Evolutionary conservation across 2,329 filamentous ascomycete species (phyloP).

Genomic region (Aureobasidium sp.): DNA sequence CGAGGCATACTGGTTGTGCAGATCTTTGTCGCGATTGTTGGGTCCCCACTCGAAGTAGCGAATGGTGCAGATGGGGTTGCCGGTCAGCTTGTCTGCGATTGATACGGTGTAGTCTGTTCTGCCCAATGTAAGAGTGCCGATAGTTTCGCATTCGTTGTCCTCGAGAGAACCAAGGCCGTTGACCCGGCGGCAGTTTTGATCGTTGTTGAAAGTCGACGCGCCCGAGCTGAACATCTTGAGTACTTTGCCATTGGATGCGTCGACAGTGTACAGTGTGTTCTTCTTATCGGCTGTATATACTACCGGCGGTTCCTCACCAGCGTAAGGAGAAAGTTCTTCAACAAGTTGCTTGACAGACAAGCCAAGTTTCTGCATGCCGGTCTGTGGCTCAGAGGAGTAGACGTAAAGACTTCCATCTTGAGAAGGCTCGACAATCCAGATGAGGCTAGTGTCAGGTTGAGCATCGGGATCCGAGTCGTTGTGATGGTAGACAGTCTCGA

Average conservation of each 20-base stretch:
- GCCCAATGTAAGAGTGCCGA: conserved; percentile 74
- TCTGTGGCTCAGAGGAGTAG: conserved; percentile 62
- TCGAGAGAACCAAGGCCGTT: conserved; percentile 52
- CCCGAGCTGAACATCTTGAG: conserved; percentile 76
- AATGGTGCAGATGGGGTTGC: conserved; percentile 75
- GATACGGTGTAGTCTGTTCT: conserved; percentile 84
- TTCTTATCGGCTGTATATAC: conserved; percentile 90
- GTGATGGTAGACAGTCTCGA: conserved; percentile 79
- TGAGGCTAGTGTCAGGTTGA: conserved; percentile 62
- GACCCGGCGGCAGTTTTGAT: conserved; percentile 67
- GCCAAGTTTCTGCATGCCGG: conserved; percentile 57
- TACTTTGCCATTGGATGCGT: conserved; percentile 76
- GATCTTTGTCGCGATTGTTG: conserved; percentile 83
- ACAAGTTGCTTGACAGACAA: conserved; percentile 80
- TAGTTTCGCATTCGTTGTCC: conserved; percentile 67
- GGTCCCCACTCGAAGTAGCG: conserved; percentile 92
- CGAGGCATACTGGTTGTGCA: conserved; percentile 71
- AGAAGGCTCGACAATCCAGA: conserved; percentile 93
- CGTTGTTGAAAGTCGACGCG: conserved; percentile 58
- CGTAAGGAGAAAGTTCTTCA: conserved; percentile 73
- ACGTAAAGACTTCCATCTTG: conserved; percentile 82
- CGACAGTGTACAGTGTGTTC: conserved; percentile 80
- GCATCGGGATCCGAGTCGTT: conserved; percentile 57
- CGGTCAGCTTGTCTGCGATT: conserved; percentile 68
- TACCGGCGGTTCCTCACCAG: conserved; percentile 66